Evolutionary conservation across 257 asterid genomes (phyloP), one percentile per base, ranked within the genome.

Genomic region (Jasminum sambac): DNA sequence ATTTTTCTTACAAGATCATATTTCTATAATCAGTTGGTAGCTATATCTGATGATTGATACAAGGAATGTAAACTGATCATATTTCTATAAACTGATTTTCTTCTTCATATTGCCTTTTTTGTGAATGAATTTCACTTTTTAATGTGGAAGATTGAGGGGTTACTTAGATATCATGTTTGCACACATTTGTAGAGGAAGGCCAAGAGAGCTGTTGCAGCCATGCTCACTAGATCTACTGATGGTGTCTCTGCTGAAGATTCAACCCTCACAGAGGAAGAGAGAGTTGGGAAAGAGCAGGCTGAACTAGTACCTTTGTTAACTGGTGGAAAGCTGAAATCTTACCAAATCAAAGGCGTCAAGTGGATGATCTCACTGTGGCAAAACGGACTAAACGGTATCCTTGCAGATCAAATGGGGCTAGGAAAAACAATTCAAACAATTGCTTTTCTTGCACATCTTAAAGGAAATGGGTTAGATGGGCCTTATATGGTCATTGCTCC

Each of bases 351-450:
- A 83, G 99, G 99, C 17, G 95, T 95, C 50, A 95, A 95, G 77
- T 95, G 99, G 99, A 84, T 95, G 94, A 95, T 95, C 80, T 95
- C 99, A 21, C 74, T 95, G 84, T 95, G 98, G 99, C 99, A 95
- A 86, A 95, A 95, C 80, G 99, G 99, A 67, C 72, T 95, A 69
- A 95, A 95, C 79, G 99, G 99, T 59, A 95, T 95, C 81, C 96
- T 91, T 40, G 98, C 99, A 42, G 99, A 95, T 88, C 99, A 95
- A 83, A 95, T 95, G 99, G 99, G 99, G 61, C 96, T 95, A 58
- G 99, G 99, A 10, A 91, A 95, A 90, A 95, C 99, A 44, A 92
- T 95, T 80, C 99, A 95, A 74, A 91, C 96, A 17, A 88, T 95
- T 81, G 94, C 90, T 72, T 95, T 95, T 81, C 97, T 95, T 72